Percentiles rank a stretch among this genome's conserved stretches.
Conservation (phyloP, 2,329 filamentous ascomycete genomes). For the Cladophialophora immunda region DNA sequence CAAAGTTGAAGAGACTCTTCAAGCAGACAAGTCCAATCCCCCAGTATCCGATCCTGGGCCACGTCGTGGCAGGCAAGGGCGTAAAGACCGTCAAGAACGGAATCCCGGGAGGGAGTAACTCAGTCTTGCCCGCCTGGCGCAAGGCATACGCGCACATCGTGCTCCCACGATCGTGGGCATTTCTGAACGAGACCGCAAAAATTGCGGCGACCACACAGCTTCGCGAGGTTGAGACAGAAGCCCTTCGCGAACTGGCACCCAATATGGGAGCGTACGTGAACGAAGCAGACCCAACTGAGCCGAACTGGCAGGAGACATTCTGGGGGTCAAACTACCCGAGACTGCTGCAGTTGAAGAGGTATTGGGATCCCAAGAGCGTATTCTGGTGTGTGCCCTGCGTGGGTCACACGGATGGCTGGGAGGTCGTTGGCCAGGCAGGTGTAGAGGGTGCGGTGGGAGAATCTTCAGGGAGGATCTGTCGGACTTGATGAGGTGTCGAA, state of each 20-base stretch:
- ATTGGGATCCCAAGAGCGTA: constrained; percentile 43
- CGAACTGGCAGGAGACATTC: constrained; percentile 51
- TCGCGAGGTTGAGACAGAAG: constrained; percentile 33
- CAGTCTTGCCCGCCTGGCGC: constrained; percentile 47
- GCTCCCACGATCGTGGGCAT: constrained; percentile 33
- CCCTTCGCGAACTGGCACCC: constrained; percentile 43
- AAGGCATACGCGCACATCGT: constrained; percentile 44
- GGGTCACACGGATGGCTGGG: constrained; percentile 42
- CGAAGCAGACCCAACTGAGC: constrained; percentile 50
- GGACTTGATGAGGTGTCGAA: background rate
- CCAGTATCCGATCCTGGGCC: constrained; percentile 31
- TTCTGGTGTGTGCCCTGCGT: constrained; percentile 44
- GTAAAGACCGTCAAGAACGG: constrained; percentile 41
- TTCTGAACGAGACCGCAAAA: constrained; percentile 32
- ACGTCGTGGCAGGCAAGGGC: constrained; percentile 40
- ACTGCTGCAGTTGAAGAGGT: constrained; percentile 45
- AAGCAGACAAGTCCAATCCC: constrained; percentile 36
- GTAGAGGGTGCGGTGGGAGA: constrained; percentile 33
- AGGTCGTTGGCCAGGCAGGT: constrained; percentile 29
- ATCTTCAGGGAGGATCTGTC: constrained; percentile 31
- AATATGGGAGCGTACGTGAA: constrained; percentile 44
- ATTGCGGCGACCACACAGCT: constrained; percentile 28
- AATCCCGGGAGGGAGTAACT: constrained; percentile 41
- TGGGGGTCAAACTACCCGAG: constrained; percentile 49
- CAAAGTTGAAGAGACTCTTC: constrained; percentile 35